phyloP scores from a whole-genome alignment of 1,284 basidiomycete species.

The Lignosus rhinocerotis region DNA sequence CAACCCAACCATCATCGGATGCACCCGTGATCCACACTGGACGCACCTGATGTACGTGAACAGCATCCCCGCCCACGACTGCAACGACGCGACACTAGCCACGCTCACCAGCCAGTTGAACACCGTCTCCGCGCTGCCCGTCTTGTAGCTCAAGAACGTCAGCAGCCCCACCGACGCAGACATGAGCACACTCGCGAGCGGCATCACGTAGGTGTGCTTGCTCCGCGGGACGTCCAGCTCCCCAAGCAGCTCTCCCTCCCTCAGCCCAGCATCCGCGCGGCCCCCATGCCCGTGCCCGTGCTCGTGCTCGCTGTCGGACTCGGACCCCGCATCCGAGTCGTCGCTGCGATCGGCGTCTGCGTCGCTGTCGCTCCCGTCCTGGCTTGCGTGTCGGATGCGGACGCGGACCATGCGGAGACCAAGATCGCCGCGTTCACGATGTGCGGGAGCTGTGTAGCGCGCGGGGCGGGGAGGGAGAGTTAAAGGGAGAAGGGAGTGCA shows the following conservation, averaged over 20 bases:
- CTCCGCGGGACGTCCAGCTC: not conserved
- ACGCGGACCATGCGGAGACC: conserved; percentile 54
- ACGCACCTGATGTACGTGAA: conserved; percentile 34
- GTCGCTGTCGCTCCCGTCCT: conserved; percentile 6
- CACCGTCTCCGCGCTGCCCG: conserved; percentile 18
- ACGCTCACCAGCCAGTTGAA: conserved; percentile 31
- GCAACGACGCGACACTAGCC: conserved; percentile 32
- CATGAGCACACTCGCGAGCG: conserved; percentile 28
- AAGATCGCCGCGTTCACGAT: conserved; percentile 43
- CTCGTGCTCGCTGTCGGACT: not conserved
- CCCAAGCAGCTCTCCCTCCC: conserved; percentile 1
- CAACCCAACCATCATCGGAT: not conserved
- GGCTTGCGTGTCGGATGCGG: conserved; percentile 40
- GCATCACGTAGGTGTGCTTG: conserved; percentile 24
- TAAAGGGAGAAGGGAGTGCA: not conserved
- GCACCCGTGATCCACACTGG: not conserved
- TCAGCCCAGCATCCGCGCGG: not conserved
- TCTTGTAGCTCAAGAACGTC: conserved; percentile 25
- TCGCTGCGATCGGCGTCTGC: not conserved
- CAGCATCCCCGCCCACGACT: conserved; percentile 34
- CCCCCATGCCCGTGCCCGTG: not conserved
- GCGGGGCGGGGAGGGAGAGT: not conserved
- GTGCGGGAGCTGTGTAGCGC: conserved; percentile 44
- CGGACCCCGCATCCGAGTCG: conserved; percentile 7
- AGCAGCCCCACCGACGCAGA: conserved; percentile 29